phyloP scores from a whole-genome alignment of 306 rosid species.

The Potentilla sterilis region DNA sequence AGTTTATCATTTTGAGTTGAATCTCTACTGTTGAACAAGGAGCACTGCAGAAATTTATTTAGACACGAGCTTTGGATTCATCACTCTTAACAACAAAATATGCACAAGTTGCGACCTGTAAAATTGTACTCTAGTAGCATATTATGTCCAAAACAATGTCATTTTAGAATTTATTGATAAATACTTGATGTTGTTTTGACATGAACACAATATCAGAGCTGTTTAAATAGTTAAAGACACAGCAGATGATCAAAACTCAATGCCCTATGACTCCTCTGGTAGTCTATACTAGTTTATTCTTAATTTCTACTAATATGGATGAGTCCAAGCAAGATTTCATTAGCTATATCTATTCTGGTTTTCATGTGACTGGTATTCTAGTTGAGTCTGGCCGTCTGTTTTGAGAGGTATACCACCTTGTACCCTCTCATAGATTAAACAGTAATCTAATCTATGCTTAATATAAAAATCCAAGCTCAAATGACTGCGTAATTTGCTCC shows the following conservation, averaged over 20 bases:
- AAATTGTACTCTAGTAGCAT: background rate
- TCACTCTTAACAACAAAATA: background rate
- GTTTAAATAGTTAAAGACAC: background rate
- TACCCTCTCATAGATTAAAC: background rate
- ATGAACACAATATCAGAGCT: background rate
- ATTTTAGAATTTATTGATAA: background rate
- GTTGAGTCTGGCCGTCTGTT: constrained; percentile 3
- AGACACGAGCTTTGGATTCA: background rate
- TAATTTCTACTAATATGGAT: background rate
- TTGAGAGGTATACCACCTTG: constrained; percentile 2
- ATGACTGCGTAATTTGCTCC: constrained; percentile 21
- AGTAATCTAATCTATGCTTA: background rate
- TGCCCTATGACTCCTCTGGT: background rate
- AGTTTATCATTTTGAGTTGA: background rate
- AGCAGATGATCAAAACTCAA: background rate
- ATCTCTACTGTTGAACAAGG: background rate
- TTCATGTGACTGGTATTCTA: constrained; percentile 9
- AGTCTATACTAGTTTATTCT: background rate
- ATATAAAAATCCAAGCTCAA: constrained; percentile 12
- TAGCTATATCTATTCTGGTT: constrained; percentile 6
- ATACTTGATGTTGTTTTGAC: background rate
- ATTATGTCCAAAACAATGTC: background rate
- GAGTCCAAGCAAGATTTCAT: background rate
- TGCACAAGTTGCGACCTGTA: background rate
- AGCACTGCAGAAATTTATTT: background rate